Base-by-base conservation (phyloP, 2,329 filamentous ascomycete genomes). In the Gliomastix tumulicola region DNA sequence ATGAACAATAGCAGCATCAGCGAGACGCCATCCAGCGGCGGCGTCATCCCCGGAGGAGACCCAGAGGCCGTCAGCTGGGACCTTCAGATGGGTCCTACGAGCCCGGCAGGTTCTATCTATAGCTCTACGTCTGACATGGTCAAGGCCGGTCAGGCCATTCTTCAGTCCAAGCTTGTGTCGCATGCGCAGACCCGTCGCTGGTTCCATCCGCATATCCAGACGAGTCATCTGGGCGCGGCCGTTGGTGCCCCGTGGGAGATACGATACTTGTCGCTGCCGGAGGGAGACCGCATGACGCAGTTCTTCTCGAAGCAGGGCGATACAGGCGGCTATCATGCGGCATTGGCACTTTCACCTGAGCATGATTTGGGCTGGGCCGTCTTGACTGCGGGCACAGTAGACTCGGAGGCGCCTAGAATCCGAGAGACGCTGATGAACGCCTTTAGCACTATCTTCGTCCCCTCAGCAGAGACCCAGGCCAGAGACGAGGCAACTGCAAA, bases 191-290 rank as follows among this genome's bases (percentile, higher is more conserved):
- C 64, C 5, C 45, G 56, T 7, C 45, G 52, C 20, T 67, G 62
- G 63, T 49, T 67, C 27, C 59, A 63, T 40, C 62, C 55, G 11
- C 45, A 47, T 20, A 48, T 49, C 13, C 51, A 49, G 44, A 63
- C 59, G 6, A 55, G 51, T 9, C 48, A 46, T 9, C 41, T 47
- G 23, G 50, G 48, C n/a, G 47, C 55, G 27, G 50, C 51, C 13
- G 46, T 66, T 30, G 62, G 63, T 21, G 51, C 53, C n/a, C 61
- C 63, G 3, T 67, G 63, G 63, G 63, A 66, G 45, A 66, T 68
- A 36, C 23, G 47, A 9, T 18, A 37, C 21, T 21, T 40, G 4
- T 7, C 3, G 6, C 10, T 37, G 12, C 9, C 9, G 9, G 53
- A 55, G 38, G 49, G 55, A 28, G n/a, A n/a, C n/a, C 55, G 58